Conservation (phyloP, 106 monocot genomes). For the Dioscorea zingiberensis region DNA sequence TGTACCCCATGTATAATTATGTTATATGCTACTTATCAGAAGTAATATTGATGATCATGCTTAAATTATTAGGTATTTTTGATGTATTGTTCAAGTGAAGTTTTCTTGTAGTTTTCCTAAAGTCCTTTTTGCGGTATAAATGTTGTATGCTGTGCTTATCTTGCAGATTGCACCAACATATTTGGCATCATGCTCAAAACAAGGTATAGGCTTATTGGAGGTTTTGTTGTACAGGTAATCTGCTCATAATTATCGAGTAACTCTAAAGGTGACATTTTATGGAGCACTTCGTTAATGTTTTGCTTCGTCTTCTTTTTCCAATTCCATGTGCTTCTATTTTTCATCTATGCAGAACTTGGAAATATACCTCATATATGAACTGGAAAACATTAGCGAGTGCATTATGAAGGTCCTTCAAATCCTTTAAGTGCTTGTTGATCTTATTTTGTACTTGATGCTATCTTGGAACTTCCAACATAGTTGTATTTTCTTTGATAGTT, state of each 20-base stretch:
- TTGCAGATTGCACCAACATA: conserved; percentile 92
- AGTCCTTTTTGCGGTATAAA: no score
- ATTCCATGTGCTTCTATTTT: not conserved
- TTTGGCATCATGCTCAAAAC: conserved; percentile 80
- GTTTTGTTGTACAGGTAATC: conserved; percentile 69
- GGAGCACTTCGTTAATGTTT: not conserved
- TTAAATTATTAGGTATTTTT: no score
- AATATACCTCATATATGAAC: conserved; percentile 86
- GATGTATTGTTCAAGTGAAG: no score
- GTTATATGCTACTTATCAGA: no score
- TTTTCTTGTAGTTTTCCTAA: no score
- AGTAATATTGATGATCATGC: no score
- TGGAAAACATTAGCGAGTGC: conserved; percentile 59
- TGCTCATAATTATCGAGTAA: conserved; percentile 43
- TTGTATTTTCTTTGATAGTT: no score
- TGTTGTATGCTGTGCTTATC: no score
- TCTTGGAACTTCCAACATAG: no score
- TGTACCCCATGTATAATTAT: no score
- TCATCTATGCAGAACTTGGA: conserved; percentile 64
- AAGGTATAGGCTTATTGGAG: conserved; percentile 83
- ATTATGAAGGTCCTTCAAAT: conserved; percentile 57
- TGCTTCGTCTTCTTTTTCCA: conserved; percentile 3
- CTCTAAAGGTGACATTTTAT: conserved; percentile 63
- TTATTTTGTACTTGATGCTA: no score
- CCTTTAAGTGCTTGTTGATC: no score